Base-by-base conservation (phyloP, 192 early-diverging fungal species). In the Podila verticillata region DNA sequence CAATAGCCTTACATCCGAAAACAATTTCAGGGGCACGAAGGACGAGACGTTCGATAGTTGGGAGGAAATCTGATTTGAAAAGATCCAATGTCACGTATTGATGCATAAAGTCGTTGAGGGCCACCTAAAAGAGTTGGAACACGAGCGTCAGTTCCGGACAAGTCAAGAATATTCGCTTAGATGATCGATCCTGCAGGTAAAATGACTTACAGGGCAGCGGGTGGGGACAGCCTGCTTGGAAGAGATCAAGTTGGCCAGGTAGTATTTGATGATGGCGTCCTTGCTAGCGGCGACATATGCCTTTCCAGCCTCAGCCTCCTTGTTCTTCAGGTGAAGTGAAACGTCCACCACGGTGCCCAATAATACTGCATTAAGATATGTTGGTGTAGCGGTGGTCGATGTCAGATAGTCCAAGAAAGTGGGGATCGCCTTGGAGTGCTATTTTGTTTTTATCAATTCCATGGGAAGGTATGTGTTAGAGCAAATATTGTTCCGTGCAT, bases 21-120 rank as follows among this genome's bases (percentile, higher is more conserved):
- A 92, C 90, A 58, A 91, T 86, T 66, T 96, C 96, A 19, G 96
- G 96, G 13, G 96, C 93, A 51, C 96, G 90, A 57, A 97, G 83
- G 64, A 95, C 86, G 79, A 95, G 87, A 51, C 92, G 89, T 48
- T 93, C 89, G n/a, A 93, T 84, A 44, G 87, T 83, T 26, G 91
- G 83, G 19, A 88, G 65, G 59, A 95, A 88, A 58, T 91, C 84
- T 7, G 58, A 44, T 28, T 86, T 84, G 54, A 94, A 92, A 44
- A 84, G 72, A 5, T 74, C 82, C 30, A 85, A 80, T 4, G 86
- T 83, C 13, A 95, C 82, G 49, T 77, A 88, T 17, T 49, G 51
- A 19, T 84, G 82, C 48, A 95, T 77, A 70, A 94, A 94, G 44
- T 87, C 85, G 29, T 87, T 73, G 39, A 94, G 85, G 20, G 89